Base-by-base conservation (phyloP, 805 yeast species). In the Kluyveromyces nonfermentans region DNA sequence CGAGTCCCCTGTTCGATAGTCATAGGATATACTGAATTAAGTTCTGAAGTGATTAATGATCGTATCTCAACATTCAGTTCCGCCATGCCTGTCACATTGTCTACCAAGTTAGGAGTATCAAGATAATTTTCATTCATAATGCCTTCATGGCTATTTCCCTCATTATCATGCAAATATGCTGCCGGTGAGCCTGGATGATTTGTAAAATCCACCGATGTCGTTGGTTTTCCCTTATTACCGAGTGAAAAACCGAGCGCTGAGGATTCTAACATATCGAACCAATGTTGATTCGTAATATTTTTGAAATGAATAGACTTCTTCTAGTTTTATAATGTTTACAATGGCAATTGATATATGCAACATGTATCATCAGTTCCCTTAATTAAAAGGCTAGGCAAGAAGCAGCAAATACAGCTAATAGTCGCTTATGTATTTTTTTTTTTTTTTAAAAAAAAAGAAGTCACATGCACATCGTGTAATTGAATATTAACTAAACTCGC, bases 131-230 rank as follows among this genome's bases (percentile, higher is more conserved):
- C n/a, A 18, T 33, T 6, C 30, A 25, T 3, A 25, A 14, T 2
- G 9, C 12, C 30, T 14, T 3, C 30, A 25, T 25, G 4, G n/a
- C 35, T 18, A 10, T n/a, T 14, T 16, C n/a, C 35, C 4, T 38
- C 41, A 14, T 14, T 22, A 4, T 38, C 41, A 10, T n/a, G 34
- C 16, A 16, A 18, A 5, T 28, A 28, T 5, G n/a, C 6, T 5
- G 19, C 34, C 7, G 34, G n/a, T n/a, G 41, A n/a, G 22, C 41
- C 28, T 7, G 28, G 18, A 31, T 38, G 41, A 33, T 38, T 38
- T 7, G 41, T 38, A 9, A 48, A 39, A 25, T 43, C 47, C 3
- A 50, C 34, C 2, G 54, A 50, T 6, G 54, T 50, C 4, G 54
- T 50, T 16, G 54, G 52, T 30, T 46, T 48, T 19, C 30, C 30